Percentiles rank a stretch among this genome's conserved stretches.
Evolutionary conservation across 2,329 filamentous ascomycete species (phyloP).

Genomic region (Botrytis elliptica): DNA sequence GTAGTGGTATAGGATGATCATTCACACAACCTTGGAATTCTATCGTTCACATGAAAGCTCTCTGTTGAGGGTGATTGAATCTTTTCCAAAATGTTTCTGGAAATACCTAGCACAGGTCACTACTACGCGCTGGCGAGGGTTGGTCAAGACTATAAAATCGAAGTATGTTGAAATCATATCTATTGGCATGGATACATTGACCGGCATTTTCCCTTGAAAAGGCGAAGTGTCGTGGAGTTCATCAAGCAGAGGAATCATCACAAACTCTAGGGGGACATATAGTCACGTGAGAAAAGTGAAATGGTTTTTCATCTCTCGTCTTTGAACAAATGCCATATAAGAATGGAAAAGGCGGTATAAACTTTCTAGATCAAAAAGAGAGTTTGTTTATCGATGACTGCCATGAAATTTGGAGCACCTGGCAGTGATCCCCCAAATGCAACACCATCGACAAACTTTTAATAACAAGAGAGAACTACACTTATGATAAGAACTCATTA

Average conservation of each 20-base stretch:
- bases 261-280: background rate
- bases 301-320: background rate
- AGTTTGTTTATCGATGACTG: no score
- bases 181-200: background rate
- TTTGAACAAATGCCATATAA: background rate
- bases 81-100: rapidly evolving
- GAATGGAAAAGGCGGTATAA: no score
- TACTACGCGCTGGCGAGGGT: no score
- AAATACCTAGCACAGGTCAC: background rate
- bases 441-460: background rate
- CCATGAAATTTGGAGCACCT: no score
- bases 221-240: background rate
- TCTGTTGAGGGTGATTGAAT: background rate
- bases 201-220: no score
- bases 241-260: background rate
- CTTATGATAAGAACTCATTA: background rate
- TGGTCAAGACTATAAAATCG: rapidly evolving
- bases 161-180: no score
- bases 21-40: no score
- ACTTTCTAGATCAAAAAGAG: background rate
- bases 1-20: background rate
- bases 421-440: background rate
- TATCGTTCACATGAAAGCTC: background rate
- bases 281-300: background rate
- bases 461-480: background rate